phyloP scores from a whole-genome alignment of 768 basidiomycete species.

The Trametes gibbosa region DNA sequence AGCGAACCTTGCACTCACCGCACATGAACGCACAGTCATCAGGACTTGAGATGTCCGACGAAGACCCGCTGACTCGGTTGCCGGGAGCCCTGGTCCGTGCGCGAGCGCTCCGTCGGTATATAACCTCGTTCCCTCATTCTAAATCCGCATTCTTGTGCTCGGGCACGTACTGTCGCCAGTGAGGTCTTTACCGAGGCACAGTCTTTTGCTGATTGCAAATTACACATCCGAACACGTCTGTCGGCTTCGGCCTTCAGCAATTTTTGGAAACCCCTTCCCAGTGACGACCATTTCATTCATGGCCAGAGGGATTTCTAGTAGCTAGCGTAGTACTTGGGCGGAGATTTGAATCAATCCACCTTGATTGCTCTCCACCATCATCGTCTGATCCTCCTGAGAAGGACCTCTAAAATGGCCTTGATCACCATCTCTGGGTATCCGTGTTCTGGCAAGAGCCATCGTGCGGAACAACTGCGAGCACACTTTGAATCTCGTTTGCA shows the following conservation, averaged over 20 bases:
- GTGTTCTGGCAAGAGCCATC: slow-evolving; percentile 78
- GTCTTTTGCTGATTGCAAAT: slow-evolving; percentile 97
- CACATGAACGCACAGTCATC: too few species aligned
- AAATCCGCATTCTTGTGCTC: slow-evolving; percentile 74
- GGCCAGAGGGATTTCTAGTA: slow-evolving; percentile 15
- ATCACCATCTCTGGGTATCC: slow-evolving; percentile 90
- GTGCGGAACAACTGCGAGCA: slow-evolving; percentile 61
- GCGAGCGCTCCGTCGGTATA: slow-evolving; percentile 37
- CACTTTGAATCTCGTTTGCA: slow-evolving; percentile 54
- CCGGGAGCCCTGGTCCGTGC: slow-evolving; percentile 50
- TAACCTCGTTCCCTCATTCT: slow-evolving; percentile 22
- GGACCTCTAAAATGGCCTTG: slow-evolving; percentile 66
- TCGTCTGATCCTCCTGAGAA: neutral
- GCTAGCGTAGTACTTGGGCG: neutral
- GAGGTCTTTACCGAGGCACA: slow-evolving; percentile 95
- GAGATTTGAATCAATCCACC: neutral
- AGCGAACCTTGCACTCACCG: neutral
- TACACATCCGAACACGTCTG: slow-evolving; percentile 95
- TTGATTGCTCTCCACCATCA: neutral
- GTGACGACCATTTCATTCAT: slow-evolving; percentile 8
- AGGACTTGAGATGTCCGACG: too few species aligned
- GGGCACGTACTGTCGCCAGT: slow-evolving; percentile 94
- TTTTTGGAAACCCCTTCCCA: slow-evolving; percentile 65
- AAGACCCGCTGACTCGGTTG: slow-evolving; percentile 3
- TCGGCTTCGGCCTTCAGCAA: slow-evolving; percentile 86